Evolutionary conservation across 306 rosid genomes (phyloP).

Genomic region (Vachellia pachyceras): DNA sequence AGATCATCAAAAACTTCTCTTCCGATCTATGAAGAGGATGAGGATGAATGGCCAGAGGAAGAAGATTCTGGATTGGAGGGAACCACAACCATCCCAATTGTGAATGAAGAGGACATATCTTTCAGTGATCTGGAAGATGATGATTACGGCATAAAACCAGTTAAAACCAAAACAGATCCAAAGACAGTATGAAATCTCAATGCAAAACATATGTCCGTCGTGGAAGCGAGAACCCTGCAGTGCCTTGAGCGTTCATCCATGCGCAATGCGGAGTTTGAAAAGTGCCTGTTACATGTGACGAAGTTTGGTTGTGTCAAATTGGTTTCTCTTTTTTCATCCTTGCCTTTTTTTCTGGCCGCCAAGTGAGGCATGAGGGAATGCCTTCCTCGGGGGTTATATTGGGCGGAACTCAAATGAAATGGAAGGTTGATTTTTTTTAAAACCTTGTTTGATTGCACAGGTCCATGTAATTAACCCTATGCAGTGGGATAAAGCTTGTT

Average conservation of each 20-base stretch:
- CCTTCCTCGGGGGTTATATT: background rate
- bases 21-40: conserved; percentile 56
- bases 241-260: background rate
- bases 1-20: conserved; percentile 52
- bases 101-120: conserved; percentile 90
- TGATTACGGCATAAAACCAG: conserved; percentile 51
- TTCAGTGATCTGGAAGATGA: conserved; percentile 96
- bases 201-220: background rate
- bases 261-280: conserved; percentile 31
- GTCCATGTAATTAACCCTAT: too few relatives aligned
- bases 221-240: conserved; percentile 8
- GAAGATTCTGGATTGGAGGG: conserved; percentile 50
- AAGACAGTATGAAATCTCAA: conserved; percentile 30
- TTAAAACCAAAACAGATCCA: conserved; percentile 37
- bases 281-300: conserved; percentile 30
- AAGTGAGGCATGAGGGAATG: conserved; percentile 11
- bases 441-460: too few relatives aligned
- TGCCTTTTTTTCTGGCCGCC: background rate
- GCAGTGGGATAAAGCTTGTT: too few relatives aligned
- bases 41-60: conserved; percentile 89
- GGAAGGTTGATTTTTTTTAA: too few relatives aligned
- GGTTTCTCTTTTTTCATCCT: background rate
- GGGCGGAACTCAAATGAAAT: conserved; percentile 1
- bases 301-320: conserved; percentile 33
- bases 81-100: conserved; percentile 37